phyloP scores from a whole-genome alignment of 2,329 filamentous ascomycete genomes.

The Thelonectria blattea region DNA sequence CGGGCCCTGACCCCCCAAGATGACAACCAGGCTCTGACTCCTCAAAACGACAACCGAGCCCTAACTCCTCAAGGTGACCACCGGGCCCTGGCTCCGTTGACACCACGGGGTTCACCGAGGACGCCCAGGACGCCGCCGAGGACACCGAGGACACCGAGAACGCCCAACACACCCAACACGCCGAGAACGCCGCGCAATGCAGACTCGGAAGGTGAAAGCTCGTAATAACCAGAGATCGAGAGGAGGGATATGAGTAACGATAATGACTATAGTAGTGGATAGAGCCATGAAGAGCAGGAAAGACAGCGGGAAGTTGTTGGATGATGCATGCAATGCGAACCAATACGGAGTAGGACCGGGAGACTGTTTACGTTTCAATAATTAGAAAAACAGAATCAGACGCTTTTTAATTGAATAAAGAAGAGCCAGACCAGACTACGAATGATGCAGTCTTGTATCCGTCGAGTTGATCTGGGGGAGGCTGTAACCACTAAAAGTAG shows the following conservation, averaged over 20 bases:
- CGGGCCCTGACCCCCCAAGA: no score
- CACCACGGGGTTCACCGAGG: conserved; percentile 11
- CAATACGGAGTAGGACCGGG: no score
- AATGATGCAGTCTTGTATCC: no score
- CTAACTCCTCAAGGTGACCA: no score
- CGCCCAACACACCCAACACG: not conserved
- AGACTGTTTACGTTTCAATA: not conserved
- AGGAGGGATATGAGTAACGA: not conserved
- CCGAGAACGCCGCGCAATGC: not conserved
- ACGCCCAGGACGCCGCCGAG: conserved; percentile 1
- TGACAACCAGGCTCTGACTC: no score
- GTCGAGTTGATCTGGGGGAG: not conserved
- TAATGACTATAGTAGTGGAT: not conserved
- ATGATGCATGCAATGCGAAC: no score
- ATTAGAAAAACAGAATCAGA: not conserved
- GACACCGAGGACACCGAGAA: not conserved
- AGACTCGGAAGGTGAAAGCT: not conserved
- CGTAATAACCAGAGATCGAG: not conserved
- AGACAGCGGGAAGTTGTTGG: no score
- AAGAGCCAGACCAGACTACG: not conserved
- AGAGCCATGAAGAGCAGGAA: not conserved
- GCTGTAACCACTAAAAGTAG: not conserved
- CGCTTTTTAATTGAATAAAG: not conserved
- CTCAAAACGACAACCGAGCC: no score
- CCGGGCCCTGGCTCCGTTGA: not conserved